These are phyloP conservation scores for Psilocybe azurescens DNA, from an alignment of 768 basidiomycete genomes.

Conservation along the genomic window DNA sequence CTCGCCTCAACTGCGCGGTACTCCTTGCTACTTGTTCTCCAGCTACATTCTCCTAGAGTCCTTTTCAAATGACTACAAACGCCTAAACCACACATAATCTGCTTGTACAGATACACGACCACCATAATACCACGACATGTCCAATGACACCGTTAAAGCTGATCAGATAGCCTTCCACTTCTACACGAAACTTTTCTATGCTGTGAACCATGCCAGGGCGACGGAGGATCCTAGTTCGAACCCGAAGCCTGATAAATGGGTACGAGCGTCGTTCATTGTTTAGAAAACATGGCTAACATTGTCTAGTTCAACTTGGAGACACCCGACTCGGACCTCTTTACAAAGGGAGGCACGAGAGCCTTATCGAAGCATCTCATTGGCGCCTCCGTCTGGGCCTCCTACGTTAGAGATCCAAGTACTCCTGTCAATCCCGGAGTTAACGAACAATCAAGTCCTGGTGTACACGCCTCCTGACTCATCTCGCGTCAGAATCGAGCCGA, in stretches of 20 bases:
- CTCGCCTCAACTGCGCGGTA: conserved; percentile 12
- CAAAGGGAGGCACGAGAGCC: conserved; percentile 61
- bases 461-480: conserved; percentile 62
- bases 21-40: neutral
- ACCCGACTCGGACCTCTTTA: conserved; percentile 72
- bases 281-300: neutral
- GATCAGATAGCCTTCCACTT: conserved; percentile 88
- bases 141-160: conserved; percentile 61
- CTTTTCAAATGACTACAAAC: conserved; percentile 10
- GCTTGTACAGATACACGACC: neutral
- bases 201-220: conserved; percentile 76
- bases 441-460: conserved; percentile 75
- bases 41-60: conserved; percentile 1
- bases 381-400: conserved; percentile 40
- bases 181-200: conserved; percentile 81
- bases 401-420: conserved; percentile 74
- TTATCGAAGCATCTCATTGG: conserved; percentile 62
- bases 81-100: conserved; percentile 4
- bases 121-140: conserved; percentile 33
- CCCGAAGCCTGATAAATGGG: conserved; percentile 82
- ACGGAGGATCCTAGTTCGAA: conserved; percentile 49
- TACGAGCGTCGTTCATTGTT: conserved; percentile 38
- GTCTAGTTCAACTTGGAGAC: conserved; percentile 82
- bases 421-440: conserved; percentile 70
- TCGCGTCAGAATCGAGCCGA: conserved; percentile 70